A percentile compares a stretch with the other conserved stretches of the same genome.
Evolutionary conservation across 176 grass and related monocot genomes (phyloP).

Genomic region (Oropetium thomaeum): DNA sequence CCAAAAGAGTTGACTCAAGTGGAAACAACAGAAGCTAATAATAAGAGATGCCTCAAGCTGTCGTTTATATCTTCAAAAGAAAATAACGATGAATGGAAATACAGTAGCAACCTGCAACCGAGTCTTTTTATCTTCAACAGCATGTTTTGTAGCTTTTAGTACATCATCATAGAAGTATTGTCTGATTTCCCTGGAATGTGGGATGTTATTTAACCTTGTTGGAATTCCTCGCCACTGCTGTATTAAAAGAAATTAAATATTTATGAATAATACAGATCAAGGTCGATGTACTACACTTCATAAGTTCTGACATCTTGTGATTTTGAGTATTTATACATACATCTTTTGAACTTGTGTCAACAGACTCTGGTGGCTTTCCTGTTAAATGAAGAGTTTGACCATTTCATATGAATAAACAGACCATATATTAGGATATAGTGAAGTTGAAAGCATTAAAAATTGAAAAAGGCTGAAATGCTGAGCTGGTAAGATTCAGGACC

Average conservation of each 20-base stretch:
- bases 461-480: neutral
- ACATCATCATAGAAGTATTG: conserved; percentile 89
- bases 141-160: conserved; percentile 56
- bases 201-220: conserved; percentile 92
- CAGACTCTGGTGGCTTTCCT: conserved; percentile 61
- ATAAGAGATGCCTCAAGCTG: neutral
- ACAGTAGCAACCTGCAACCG: conserved; percentile 66
- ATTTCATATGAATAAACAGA: conserved; percentile 14
- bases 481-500: neutral
- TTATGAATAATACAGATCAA: conserved; percentile 23
- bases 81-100: conserved; percentile 1
- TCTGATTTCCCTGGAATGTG: conserved; percentile 96
- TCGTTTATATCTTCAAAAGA: neutral
- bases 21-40: conserved; percentile 17
- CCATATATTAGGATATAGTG: neutral
- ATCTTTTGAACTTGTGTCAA: conserved; percentile 46
- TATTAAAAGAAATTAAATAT: conserved; percentile 11
- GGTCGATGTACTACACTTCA: neutral
- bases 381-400: conserved; percentile 34
- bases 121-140: conserved; percentile 83
- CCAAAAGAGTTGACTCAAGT: neutral
- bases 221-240: conserved; percentile 91
- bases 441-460: conserved; percentile 3
- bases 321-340: conserved; percentile 37
- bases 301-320: neutral